Percentiles rank a stretch among this genome's conserved stretches.
Conservation (phyloP, 2,329 filamentous ascomycete genomes). For the Alternaria metachromatica region DNA sequence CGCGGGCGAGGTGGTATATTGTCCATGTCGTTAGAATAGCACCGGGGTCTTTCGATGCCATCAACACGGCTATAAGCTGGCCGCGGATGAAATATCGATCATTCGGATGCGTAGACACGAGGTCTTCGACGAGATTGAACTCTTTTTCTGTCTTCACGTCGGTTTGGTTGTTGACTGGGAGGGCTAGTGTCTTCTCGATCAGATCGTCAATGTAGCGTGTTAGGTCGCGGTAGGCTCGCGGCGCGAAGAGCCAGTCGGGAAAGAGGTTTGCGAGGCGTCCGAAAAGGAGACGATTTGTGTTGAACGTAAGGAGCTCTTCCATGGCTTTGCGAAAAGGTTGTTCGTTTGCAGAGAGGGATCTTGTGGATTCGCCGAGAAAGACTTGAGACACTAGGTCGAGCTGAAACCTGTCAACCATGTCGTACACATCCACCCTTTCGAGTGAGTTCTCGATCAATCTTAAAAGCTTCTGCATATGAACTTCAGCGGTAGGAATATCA, state of each 20-base stretch:
- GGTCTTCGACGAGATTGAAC: conserved; percentile 4
- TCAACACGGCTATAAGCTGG: conserved; percentile 5
- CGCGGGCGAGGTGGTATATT: conserved; percentile 4
- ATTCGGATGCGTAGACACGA: conserved; percentile 4
- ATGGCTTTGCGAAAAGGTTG: conserved; percentile 11
- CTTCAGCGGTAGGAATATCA: conserved; percentile 4
- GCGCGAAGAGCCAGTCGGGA: conserved; percentile 5
- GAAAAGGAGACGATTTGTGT: conserved; percentile 7
- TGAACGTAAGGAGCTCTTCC: conserved; percentile 9
- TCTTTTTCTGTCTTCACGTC: conserved; percentile 5
- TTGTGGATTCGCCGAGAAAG: conserved; percentile 7
- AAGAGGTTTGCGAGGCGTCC: conserved; percentile 9
- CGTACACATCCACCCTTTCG: conserved; percentile 2
- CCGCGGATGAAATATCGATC: conserved; percentile 8
- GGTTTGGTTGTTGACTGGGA: conserved; percentile 6
- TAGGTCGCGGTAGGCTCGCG: conserved; percentile 1
- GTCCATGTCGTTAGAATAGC: conserved; percentile 8
- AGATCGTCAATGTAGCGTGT: conserved; percentile 1
- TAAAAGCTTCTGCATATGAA: conserved; percentile 5
- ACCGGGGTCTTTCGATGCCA: conserved; percentile 9
- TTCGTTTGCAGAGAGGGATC: conserved; percentile 6
- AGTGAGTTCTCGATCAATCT: not conserved
- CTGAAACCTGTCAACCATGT: conserved; percentile 7
- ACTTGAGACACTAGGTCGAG: conserved; percentile 8
- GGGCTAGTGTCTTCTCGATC: conserved; percentile 4